Evolutionary conservation across 2,329 filamentous ascomycete genomes (phyloP), one percentile per base, ranked within the genome.

Genomic region (Fusarium drepaniforme): DNA sequence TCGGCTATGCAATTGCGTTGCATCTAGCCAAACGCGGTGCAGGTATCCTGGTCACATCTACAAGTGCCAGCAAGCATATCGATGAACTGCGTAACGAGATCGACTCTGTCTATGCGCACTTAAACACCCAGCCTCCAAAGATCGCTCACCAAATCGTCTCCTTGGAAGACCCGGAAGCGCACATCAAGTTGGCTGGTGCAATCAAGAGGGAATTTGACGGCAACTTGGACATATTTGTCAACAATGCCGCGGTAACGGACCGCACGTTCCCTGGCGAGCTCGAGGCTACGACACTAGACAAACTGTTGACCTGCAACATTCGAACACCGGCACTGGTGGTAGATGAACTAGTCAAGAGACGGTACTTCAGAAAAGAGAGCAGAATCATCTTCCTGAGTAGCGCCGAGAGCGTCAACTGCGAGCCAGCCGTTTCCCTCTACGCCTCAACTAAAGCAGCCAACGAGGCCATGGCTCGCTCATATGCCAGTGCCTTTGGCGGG

Each of bases 321-420:
- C 58, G 58, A 1, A 61, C 38, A 1, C 58, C 58, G 11, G 58
- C 58, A 28, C 7, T 61, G 25, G 38, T 42, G 1, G 33, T 61
- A 8, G 58, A 61, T 30, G 58, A 61, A 38, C 16, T 61, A 7
- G 58, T 44, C 58, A 61, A 61, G 58, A 61, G 58, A 9, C 35
- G 58, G 5, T 61, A 61, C 16, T 61, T 61, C 25, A 61, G 58
- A 23, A 61, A 28, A 5, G 37, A 61, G 16, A 44, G 58, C 58
- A 44, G 58, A 44, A 61, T 61, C 23, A n/a, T 61, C 25, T 44
- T 61, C 11, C 21, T 61, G 25, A 61, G 58, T 25, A 61, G 58
- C 18, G 58, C 58, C 58, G 58, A 61, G 58, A 61, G 37, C 58
- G 58, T 61, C 58, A 61, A 61, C 58, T 61, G 58, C 25, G 58